These are phyloP conservation scores for Candida corydali DNA, from an alignment of 805 yeast genomes.

Conservation along the genomic window DNA sequence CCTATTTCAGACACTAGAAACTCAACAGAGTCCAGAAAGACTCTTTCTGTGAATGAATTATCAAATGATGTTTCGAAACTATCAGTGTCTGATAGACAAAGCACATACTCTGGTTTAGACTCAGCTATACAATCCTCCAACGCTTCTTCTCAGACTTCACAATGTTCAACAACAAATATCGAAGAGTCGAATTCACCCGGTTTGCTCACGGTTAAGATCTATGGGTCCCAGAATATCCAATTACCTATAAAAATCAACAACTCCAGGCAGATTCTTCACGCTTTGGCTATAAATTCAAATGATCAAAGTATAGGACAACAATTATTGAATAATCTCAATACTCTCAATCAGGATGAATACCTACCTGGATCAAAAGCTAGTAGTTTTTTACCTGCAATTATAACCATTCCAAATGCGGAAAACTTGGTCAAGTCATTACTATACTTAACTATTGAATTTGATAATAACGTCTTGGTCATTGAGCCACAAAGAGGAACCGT, in stretches of 20 bases:
- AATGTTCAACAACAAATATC: not conserved
- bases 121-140: constrained; percentile 2
- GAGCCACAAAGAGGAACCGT: constrained; percentile 85
- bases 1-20: constrained; percentile 1
- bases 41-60: constrained; percentile 18
- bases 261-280: constrained; percentile 59
- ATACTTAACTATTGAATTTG: constrained; percentile 88
- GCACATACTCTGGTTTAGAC: not conserved
- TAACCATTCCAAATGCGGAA: constrained; percentile 50
- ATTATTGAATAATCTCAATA: constrained; percentile 26
- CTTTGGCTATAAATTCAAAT: constrained; percentile 53
- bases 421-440: constrained; percentile 62
- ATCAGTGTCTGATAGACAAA: constrained; percentile 4
- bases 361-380: constrained; percentile 31
- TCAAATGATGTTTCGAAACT: constrained; percentile 22
- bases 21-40: constrained; percentile 19
- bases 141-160: not conserved
- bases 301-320: constrained; percentile 26
- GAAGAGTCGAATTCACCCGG: constrained; percentile 48
- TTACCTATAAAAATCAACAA: constrained; percentile 70
- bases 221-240: constrained; percentile 60
- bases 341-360: constrained; percentile 17
- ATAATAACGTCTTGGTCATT: constrained; percentile 84
- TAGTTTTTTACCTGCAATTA: constrained; percentile 47
- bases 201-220: constrained; percentile 70